Percentiles rank a stretch among this genome's conserved stretches.
Evolutionary conservation across 192 early-diverging fungal genomes (phyloP).

Genomic region (Ramicandelaber brevisporus): DNA sequence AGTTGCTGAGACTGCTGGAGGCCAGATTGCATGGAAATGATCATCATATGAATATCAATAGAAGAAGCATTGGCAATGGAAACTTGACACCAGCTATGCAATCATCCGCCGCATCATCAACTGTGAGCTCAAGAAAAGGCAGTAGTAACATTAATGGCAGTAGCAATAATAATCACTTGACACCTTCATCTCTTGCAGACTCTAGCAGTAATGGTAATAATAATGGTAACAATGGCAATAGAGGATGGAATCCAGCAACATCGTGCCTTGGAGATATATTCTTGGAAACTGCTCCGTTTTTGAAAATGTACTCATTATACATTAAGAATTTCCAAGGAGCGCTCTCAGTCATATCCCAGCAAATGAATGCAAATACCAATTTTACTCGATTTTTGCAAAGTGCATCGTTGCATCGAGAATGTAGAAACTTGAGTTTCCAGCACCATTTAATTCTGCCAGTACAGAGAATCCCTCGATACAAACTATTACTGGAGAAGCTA

Average conservation of each 20-base stretch:
- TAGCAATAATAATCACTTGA: too few species aligned
- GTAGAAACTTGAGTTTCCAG: constrained; percentile 20
- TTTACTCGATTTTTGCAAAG: constrained; percentile 13
- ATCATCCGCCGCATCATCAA: too few species aligned
- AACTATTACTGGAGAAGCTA: constrained; percentile 21
- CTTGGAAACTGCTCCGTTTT: constrained; percentile 13
- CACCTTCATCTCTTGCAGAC: too few species aligned
- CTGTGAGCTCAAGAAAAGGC: too few species aligned
- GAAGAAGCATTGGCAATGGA: constrained; percentile 5
- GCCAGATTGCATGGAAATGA: constrained; percentile 23
- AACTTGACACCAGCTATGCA: too few species aligned
- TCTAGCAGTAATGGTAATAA: too few species aligned
- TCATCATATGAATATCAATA: constrained; percentile 3
- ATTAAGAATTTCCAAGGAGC: constrained; percentile 23
- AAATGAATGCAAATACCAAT: constrained; percentile 8
- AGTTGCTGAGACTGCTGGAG: constrained; percentile 28
- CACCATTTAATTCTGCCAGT: constrained; percentile 21
- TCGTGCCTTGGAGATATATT: constrained; percentile 19
- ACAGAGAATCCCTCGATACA: constrained; percentile 20
- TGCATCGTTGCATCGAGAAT: constrained; percentile 11
- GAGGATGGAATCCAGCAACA: constrained; percentile 11
- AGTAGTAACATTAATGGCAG: too few species aligned
- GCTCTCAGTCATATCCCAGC: constrained; percentile 11
- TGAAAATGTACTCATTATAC: constrained; percentile 25
- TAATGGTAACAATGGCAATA: constrained; percentile 7